phyloP scores from a whole-genome alignment of 805 yeast species.

The Cyberlindnera maritima region DNA sequence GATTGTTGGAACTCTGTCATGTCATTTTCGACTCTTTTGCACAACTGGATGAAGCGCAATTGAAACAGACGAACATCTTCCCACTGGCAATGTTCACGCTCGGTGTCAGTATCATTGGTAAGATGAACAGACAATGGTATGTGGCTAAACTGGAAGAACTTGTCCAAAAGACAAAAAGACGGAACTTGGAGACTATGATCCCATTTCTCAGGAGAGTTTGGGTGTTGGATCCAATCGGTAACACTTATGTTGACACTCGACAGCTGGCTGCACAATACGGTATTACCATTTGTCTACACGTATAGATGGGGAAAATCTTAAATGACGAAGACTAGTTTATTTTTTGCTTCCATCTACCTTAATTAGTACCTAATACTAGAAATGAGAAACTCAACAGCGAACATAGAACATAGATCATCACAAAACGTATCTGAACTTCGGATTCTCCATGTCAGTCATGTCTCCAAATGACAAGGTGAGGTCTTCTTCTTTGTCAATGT shows the following conservation, averaged over 20 bases:
- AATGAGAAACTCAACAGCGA: too few relatives aligned
- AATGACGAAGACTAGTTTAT: too few relatives aligned
- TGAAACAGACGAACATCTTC: neutral
- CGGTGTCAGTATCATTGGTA: constrained; percentile 8
- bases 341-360: too few relatives aligned
- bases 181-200: constrained; percentile 2
- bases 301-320: neutral
- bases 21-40: constrained; percentile 4
- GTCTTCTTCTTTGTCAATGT: too few relatives aligned
- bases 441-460: too few relatives aligned
- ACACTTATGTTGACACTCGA: constrained; percentile 5
- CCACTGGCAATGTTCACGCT: constrained; percentile 7
- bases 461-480: too few relatives aligned
- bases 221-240: constrained; percentile 3
- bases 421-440: too few relatives aligned
- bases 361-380: too few relatives aligned
- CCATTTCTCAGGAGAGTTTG: constrained; percentile 5
- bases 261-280: constrained; percentile 5
- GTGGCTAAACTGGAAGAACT: constrained; percentile 1
- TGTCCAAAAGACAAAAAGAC: neutral
- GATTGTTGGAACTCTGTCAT: neutral
- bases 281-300: constrained; percentile 8
- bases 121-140: constrained; percentile 3
- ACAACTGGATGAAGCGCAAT: neutral
- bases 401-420: too few relatives aligned